Conservation (phyloP, 768 basidiomycete genomes). For the Lactarius hengduanensis region DNA sequence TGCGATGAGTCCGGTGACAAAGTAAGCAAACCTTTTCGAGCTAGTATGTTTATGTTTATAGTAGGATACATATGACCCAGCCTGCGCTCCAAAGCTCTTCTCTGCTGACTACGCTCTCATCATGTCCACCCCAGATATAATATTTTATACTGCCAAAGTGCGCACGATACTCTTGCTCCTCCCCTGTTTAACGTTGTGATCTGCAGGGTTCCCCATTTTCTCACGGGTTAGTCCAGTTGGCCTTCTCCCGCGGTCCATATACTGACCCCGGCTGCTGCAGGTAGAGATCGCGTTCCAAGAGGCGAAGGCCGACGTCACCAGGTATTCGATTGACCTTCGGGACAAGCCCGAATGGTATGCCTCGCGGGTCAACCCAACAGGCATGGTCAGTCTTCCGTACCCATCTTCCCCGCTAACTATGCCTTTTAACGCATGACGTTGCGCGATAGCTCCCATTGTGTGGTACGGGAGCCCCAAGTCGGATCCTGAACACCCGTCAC, state of each 20-base stretch:
- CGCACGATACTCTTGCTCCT: background rate
- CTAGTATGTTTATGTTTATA: too few species aligned
- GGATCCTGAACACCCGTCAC: slow-evolving; percentile 49
- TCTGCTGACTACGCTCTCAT: too few species aligned
- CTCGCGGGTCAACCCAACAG: slow-evolving; percentile 56
- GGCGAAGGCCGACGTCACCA: slow-evolving; percentile 45
- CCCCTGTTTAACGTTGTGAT: background rate
- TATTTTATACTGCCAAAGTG: slow-evolving; percentile 40
- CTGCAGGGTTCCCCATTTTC: slow-evolving; percentile 54
- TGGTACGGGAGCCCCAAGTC: slow-evolving; percentile 58
- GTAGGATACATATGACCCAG: too few species aligned
- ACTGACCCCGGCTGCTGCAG: slow-evolving; percentile 33
- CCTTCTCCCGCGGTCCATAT: background rate
- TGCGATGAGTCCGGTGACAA: too few species aligned
- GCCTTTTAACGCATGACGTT: background rate
- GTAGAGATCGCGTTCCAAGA: slow-evolving; percentile 61
- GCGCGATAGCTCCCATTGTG: slow-evolving; percentile 51
- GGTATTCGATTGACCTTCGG: slow-evolving; percentile 53
- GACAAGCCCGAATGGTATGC: slow-evolving; percentile 71
- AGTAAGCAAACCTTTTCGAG: too few species aligned
- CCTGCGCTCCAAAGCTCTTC: too few species aligned
- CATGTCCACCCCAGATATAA: slow-evolving; percentile 33
- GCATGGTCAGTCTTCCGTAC: slow-evolving; percentile 45
- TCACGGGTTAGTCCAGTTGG: slow-evolving; percentile 43
- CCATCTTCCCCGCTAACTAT: background rate